Base-by-base conservation (phyloP, 371 early-diverging fungal species). In the Mortierella sp. region DNA sequence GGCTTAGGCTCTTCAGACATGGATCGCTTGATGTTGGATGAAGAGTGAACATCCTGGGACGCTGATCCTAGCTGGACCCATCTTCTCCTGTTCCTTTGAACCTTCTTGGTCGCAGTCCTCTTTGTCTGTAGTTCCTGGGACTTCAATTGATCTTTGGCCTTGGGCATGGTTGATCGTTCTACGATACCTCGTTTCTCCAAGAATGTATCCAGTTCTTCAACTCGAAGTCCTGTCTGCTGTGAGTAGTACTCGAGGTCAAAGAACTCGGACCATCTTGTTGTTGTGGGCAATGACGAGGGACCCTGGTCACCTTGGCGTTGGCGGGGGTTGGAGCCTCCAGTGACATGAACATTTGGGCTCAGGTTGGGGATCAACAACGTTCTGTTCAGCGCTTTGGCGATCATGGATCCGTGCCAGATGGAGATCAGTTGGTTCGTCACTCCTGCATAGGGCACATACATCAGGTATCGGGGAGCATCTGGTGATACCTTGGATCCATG, bases 371-470 rank as follows among this genome's bases (percentile, higher is more conserved):
- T 63, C 3, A 87, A 61, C 12, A 87, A 28, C 0, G 86, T 87
- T 6, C 88, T 81, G 60, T 87, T 86, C 45, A 87, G 64, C 57
- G 86, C 84, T 37, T 73, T 64, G 29, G 88, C 83, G n/a, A 87
- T 65, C 62, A 71, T 22, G 34, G 66, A 65, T n/a, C 57, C 72
- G 39, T 71, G 72, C 72, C 72, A 71, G 49, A 71, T 65, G n/a
- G 72, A 71, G 54, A 71, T 65, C 12, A 71, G 19, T 49, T 71
- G 72, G 62, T 71, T 71, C 24, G 72, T 71, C 10, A 65, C 61
- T 12, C 72, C 72, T 27, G 72, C 72, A 24, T 71, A 71, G 7
- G 72, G 72, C 37, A 71, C 47, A 34, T 71, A 71, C 61, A 71
- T 65, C 44, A 71, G 41, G 40, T 65, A 71, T 28, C 66, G 61